Base-by-base conservation (phyloP, 2,329 filamentous ascomycete species). In the Teratosphaeriaceae sp. region DNA sequence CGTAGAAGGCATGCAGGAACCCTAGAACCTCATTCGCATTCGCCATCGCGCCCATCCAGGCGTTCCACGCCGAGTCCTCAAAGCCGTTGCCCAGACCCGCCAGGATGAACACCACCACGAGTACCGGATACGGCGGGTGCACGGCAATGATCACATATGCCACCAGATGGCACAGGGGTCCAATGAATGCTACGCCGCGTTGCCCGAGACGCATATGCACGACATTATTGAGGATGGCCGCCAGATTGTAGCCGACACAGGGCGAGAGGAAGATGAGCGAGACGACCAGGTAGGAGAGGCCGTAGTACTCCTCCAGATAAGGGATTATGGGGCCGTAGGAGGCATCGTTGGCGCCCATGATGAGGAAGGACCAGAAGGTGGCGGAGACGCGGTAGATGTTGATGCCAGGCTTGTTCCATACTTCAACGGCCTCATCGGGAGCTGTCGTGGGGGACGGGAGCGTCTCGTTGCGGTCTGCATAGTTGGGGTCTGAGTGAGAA, bases 11-110 rank as follows among this genome's bases (percentile, higher is more conserved):
- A 59, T 88, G 84, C 20, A 89, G 64, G 45, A 88, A 72, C 1
- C 85, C 85, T 1, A 88, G 73, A 1, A 90, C 67, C 57, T 88
- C 80, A 58, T 89, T 88, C 6, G 83, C 76, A 45, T 79, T 76
- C 11, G 77, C 72, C 80, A 90, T 85, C 54, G 81, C 83, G 9
- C 85, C 85, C 16, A 80, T 72, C 74, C 75, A 79, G 0, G 75
- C 75, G 54, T 76, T 78, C 70, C 75, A 80, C 5, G 71, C 77
- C 0, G 75, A 74, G 52, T 80, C 82, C 42, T 78, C 72, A 7
- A 88, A 64, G 2, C 85, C 85, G 58, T 83, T 87, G 1, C 84
- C 84, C 38, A 85, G 80, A 1, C 84, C 84, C 1, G 78, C 74
- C 15, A 88, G 65, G 38, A 81, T 72, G 56, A 83, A 79, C 20